Evolutionary conservation across 2,329 filamentous ascomycete genomes (phyloP).

Genomic region (Colletotrichum sp.): DNA sequence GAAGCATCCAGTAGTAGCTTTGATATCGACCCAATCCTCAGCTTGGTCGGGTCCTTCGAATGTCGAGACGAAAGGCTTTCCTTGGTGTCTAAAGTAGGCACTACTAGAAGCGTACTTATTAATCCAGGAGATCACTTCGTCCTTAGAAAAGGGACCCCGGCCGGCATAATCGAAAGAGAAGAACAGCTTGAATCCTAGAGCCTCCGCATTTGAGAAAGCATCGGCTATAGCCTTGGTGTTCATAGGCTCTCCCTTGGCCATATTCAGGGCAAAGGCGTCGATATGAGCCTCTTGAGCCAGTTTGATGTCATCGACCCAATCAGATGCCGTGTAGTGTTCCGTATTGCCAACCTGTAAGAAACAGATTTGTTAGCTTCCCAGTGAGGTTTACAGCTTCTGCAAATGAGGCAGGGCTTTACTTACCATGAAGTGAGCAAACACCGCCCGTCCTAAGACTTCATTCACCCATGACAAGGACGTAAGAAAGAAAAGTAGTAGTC

Average conservation of each 20-base stretch:
- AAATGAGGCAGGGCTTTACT: neutral
- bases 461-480: neutral
- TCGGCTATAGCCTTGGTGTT: conserved; percentile 11
- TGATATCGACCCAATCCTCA: conserved; percentile 48
- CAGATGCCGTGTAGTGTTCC: neutral
- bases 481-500: neutral
- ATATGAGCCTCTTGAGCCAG: conserved; percentile 10
- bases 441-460: neutral
- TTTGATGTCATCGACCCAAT: neutral
- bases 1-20: conserved; percentile 38
- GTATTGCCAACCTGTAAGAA: neutral
- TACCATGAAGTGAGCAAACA: neutral
- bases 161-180: conserved; percentile 11
- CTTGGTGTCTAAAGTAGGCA: conserved; percentile 25
- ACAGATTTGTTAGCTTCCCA: neutral
- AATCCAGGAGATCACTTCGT: neutral
- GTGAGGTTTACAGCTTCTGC: too few species aligned
- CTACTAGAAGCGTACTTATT: neutral
- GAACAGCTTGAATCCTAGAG: neutral
- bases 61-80: conserved; percentile 40
- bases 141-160: neutral
- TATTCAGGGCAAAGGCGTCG: conserved; percentile 2
- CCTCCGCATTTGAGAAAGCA: neutral
- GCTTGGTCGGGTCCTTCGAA: conserved; percentile 46
- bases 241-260: conserved; percentile 5